phyloP scores from a whole-genome alignment of 305 asterid genomes.

The Fraxinus dipetala region DNA sequence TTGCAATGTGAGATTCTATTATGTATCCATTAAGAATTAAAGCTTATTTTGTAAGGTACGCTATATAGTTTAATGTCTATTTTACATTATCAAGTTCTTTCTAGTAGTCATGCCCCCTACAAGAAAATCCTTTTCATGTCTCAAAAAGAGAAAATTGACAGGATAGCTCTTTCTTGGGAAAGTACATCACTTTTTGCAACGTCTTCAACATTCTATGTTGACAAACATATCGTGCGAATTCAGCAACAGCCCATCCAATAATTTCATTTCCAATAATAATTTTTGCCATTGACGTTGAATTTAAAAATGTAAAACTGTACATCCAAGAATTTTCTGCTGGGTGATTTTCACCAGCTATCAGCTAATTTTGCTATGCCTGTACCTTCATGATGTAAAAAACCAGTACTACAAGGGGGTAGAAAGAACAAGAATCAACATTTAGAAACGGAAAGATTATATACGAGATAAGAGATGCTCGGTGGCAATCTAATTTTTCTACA shows the following conservation, averaged over 20 bases:
- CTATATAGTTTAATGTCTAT: too few species aligned
- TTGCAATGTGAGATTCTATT: too few species aligned
- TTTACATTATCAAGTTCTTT: too few species aligned
- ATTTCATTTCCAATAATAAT: neutral
- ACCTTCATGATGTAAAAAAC: slow-evolving; percentile 23
- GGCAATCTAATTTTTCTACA: slow-evolving; percentile 47
- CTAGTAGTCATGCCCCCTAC: too few species aligned
- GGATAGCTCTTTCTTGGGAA: neutral
- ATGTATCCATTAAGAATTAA: neutral
- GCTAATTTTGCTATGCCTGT: slow-evolving; percentile 20
- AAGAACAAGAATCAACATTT: neutral
- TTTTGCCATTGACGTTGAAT: slow-evolving; percentile 8
- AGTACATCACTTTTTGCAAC: neutral
- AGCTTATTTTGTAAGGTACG: too few species aligned
- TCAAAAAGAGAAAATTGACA: neutral
- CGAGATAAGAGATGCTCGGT: neutral
- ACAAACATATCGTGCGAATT: neutral
- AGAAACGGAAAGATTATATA: neutral
- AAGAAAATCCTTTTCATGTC: too few species aligned
- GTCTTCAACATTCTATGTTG: neutral
- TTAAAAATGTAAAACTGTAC: slow-evolving; percentile 22
- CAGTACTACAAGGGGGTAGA: neutral
- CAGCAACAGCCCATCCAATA: neutral
- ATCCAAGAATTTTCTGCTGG: slow-evolving; percentile 29
- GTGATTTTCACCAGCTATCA: slow-evolving; percentile 30